phyloP scores from a whole-genome alignment of 805 yeast genomes.

The Sungouiella thailandica region DNA sequence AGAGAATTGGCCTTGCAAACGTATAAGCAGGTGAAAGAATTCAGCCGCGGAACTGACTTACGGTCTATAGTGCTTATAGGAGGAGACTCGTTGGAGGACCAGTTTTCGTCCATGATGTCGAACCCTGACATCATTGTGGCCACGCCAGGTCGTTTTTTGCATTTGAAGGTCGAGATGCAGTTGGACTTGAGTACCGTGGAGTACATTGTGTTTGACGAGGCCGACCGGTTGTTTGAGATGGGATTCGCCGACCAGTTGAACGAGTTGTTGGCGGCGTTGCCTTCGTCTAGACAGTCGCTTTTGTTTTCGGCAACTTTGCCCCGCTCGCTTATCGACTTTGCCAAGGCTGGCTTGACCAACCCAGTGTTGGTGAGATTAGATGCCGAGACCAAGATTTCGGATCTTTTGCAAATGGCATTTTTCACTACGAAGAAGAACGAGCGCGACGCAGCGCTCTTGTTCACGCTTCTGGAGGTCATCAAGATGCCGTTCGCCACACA shows the following conservation, averaged over 20 bases:
- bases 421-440: conserved; percentile 77
- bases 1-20: conserved; percentile 97
- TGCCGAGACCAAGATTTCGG: conserved; percentile 87
- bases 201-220: conserved; percentile 93
- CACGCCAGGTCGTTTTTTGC: conserved; percentile 96
- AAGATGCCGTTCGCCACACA: conserved; percentile 75
- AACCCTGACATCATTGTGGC: conserved; percentile 95
- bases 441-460: conserved; percentile 81
- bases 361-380: conserved; percentile 92
- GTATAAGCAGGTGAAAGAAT: conserved; percentile 80
- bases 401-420: conserved; percentile 85
- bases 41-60: conserved; percentile 76
- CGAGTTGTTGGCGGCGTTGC: conserved; percentile 80
- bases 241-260: conserved; percentile 92
- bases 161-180: conserved; percentile 92
- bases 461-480: conserved; percentile 76
- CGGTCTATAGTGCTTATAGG: conserved; percentile 83
- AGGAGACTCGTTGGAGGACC: conserved; percentile 98
- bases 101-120: conserved; percentile 84
- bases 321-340: conserved; percentile 86
- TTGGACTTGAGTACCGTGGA: conserved; percentile 79
- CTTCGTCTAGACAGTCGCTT: conserved; percentile 78
- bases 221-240: conserved; percentile 93
- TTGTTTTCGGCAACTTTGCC: conserved; percentile 96
- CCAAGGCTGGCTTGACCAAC: conserved; percentile 90